These are phyloP conservation scores for Tothia fuscella DNA, from an alignment of 2,329 filamentous ascomycete genomes.

Conservation along the genomic window DNA sequence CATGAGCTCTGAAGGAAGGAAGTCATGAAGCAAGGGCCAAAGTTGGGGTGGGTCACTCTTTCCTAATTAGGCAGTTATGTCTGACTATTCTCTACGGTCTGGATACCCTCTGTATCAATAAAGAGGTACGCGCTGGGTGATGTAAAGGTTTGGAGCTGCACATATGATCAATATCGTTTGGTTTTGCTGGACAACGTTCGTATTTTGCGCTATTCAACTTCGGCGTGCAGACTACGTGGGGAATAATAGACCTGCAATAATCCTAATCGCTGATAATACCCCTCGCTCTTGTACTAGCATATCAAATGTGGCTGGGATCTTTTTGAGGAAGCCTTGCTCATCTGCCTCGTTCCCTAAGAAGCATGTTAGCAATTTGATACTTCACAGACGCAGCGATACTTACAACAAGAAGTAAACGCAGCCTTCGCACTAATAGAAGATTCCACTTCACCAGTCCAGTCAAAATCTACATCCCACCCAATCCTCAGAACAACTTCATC, in stretches of 20 bases:
- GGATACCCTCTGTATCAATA: too few species aligned
- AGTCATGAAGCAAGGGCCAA: too few species aligned
- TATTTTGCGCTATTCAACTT: too few species aligned
- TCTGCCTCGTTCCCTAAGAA: conserved; percentile 7
- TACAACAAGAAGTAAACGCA: conserved; percentile 51
- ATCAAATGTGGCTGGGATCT: conserved; percentile 4
- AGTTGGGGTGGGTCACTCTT: too few species aligned
- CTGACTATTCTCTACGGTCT: too few species aligned
- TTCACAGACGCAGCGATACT: conserved; percentile 25
- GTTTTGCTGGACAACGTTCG: too few species aligned
- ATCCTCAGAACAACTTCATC: conserved; percentile 38
- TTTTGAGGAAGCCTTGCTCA: not conserved
- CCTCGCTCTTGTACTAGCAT: conserved; percentile 2
- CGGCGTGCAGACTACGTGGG: too few species aligned
- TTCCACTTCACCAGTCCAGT: conserved; percentile 61
- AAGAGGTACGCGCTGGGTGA: too few species aligned
- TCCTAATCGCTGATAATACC: not conserved
- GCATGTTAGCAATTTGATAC: not conserved
- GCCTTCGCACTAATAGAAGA: conserved; percentile 44
- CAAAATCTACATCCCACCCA: conserved; percentile 53
- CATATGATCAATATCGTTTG: too few species aligned
- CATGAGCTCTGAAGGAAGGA: too few species aligned
- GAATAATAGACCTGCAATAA: conserved; percentile 4
- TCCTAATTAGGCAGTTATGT: too few species aligned
- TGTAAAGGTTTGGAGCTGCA: too few species aligned